Evolutionary conservation across 352 stramenopile species (phyloP), one percentile per base, ranked within the genome.

Genomic region (Globisporangium cylindrosporum): DNA sequence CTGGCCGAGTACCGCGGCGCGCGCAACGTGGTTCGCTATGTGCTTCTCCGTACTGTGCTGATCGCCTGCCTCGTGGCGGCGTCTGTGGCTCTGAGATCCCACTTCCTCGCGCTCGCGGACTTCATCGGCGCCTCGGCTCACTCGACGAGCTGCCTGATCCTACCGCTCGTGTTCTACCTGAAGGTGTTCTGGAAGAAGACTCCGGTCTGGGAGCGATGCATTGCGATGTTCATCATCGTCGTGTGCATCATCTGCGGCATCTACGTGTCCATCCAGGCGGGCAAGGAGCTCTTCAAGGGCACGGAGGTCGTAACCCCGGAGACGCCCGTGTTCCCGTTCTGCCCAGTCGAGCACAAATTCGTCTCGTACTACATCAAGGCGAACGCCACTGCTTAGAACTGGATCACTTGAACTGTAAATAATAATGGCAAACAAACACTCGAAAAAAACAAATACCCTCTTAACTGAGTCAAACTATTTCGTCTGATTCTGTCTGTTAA

Each of bases 151-250:
- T 79, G 71, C 61, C 72, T 79, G 38, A 78, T 78, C 43, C 38
- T 79, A 18, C 73, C 73, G 14, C 71, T 78, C 24, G 32, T 69
- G 27, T 79, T 79, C 60, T 78, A 79, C 72, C 48, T 79, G n/a
- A 77, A 77, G 66, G 66, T 71, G n/a, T 32, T 32, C 55, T 77
- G 67, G 65, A 59, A 51, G 14, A 71, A 62, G 59, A 66, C 74
- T 15, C 70, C 70, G 32, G 2, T 75, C 8, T 77, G 61, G 38
- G 71, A 78, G 48, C 70, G 69, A 24, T 54, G 24, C 0, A 36
- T 41, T 32, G 70, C 70, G 27, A 5, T 78, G 8, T 8, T 77
- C 15, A 59, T 75, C 54, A 59, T 78, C 32, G 36, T 67, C 14
- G 65, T 78, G 15, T 78, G 71, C 59, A 56, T 66, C 8, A 25